These are phyloP conservation scores for Fusarium papillatum DNA, from an alignment of 2,329 filamentous ascomycete species.

Conservation along the genomic window DNA sequence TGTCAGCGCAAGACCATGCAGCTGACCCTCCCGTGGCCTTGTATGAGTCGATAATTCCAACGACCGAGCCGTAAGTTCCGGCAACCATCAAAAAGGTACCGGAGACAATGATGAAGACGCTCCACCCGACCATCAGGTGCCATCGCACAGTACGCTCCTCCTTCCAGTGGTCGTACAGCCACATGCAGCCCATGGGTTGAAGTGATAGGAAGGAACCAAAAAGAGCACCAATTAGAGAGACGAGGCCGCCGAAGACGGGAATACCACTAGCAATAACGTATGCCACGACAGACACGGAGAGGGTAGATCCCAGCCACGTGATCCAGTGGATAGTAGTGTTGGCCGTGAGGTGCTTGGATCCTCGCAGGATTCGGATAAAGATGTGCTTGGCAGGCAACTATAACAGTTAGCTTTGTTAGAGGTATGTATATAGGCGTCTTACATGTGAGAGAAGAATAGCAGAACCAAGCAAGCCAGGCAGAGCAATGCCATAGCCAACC, in stretches of 20 bases:
- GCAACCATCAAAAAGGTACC: conserved; percentile 55
- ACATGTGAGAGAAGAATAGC: conserved; percentile 39
- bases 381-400: conserved; percentile 11
- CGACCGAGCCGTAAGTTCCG: conserved; percentile 58
- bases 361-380: conserved; percentile 33
- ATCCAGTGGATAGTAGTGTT: conserved; percentile 46
- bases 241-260: conserved; percentile 38
- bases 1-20: conserved; percentile 58
- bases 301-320: conserved; percentile 46
- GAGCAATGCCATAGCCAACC: conserved; percentile 53
- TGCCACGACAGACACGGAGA: conserved; percentile 32
- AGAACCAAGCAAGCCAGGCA: conserved; percentile 42
- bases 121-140: conserved; percentile 8
- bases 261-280: conserved; percentile 40
- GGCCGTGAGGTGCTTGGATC: conserved; percentile 43
- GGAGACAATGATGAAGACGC: conserved; percentile 13
- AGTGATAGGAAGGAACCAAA: conserved; percentile 43
- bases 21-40: conserved; percentile 49
- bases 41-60: conserved; percentile 50
- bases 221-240: conserved; percentile 44
- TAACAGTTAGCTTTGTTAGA: not conserved
- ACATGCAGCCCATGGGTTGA: conserved; percentile 43
- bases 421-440: not conserved
- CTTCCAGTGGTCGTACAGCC: conserved; percentile 43
- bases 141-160: not conserved